Percentiles rank a stretch among this genome's conserved stretches.
These are phyloP conservation scores for Trametes villosa DNA, from an alignment of 768 basidiomycete species.

Conservation along the genomic window DNA sequence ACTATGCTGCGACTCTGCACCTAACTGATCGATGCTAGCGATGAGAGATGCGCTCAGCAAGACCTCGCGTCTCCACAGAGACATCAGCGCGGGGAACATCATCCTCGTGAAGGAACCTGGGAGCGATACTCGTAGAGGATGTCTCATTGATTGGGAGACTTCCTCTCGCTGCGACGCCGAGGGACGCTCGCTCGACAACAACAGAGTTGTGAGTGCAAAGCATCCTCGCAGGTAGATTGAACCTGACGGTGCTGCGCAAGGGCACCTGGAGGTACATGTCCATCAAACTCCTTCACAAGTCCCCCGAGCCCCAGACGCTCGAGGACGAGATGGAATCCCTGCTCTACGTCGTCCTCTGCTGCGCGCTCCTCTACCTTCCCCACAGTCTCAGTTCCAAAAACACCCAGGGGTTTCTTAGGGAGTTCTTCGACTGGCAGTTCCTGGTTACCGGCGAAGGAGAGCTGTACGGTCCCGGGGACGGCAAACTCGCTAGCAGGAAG, in stretches of 20 bases:
- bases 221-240: neutral
- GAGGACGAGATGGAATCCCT: slow-evolving; percentile 20
- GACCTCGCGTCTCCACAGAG: neutral
- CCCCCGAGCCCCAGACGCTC: neutral
- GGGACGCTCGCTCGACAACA: neutral
- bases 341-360: slow-evolving; percentile 17
- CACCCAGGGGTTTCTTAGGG: no score
- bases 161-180: neutral
- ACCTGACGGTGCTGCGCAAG: neutral
- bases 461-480: no score
- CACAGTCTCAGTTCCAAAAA: neutral
- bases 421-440: no score
- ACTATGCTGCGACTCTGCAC: neutral
- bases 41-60: slow-evolving; percentile 6
- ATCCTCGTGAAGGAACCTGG: slow-evolving; percentile 1
- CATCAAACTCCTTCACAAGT: neutral
- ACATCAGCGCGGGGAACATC: slow-evolving; percentile 10
- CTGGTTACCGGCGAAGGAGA: no score
- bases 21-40: neutral
- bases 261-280: slow-evolving; percentile 12
- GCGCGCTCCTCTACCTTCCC: slow-evolving; percentile 2
- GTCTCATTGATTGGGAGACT: slow-evolving; percentile 18
- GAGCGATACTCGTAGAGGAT: neutral
- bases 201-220: neutral
- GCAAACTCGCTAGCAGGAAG: no score